phyloP scores from a whole-genome alignment of 1,284 basidiomycete genomes.

The Cutaneotrichosporon sp. region DNA sequence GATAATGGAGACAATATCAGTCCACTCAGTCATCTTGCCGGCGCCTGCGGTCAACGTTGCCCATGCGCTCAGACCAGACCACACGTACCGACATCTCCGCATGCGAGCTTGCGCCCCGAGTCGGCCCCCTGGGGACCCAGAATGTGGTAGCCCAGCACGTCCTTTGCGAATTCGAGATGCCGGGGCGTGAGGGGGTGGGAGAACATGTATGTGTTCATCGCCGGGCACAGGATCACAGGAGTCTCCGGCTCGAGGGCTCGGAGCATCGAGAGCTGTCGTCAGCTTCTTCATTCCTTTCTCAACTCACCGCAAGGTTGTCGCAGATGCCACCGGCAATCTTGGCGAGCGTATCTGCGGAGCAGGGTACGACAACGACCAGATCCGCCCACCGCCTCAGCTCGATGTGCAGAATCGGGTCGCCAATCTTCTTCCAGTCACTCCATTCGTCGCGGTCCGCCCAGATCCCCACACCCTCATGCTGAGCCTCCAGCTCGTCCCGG shows the following conservation, averaged over 20 bases:
- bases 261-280: conserved; percentile 72
- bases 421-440: conserved; percentile 65
- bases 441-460: conserved; percentile 94
- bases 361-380: conserved; percentile 86
- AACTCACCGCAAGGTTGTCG: conserved; percentile 75
- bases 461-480: conserved; percentile 56
- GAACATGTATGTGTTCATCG: conserved; percentile 99
- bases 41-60: conserved; percentile 54
- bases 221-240: conserved; percentile 84
- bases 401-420: conserved; percentile 93
- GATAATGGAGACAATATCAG: conserved; percentile 45
- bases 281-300: neutral
- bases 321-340: conserved; percentile 85
- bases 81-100: conserved; percentile 77
- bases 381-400: conserved; percentile 96
- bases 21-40: conserved; percentile 93
- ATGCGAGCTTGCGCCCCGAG: conserved; percentile 58
- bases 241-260: conserved; percentile 77
- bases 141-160: conserved; percentile 73
- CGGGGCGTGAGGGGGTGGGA: conserved; percentile 84
- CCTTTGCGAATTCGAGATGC: conserved; percentile 67
- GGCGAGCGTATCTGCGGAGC: conserved; percentile 89
- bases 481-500: conserved; percentile 51
- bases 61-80: neutral
- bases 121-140: conserved; percentile 61